These are phyloP conservation scores for Urtica urens DNA, from an alignment of 306 rosid species.

Conservation along the genomic window DNA sequence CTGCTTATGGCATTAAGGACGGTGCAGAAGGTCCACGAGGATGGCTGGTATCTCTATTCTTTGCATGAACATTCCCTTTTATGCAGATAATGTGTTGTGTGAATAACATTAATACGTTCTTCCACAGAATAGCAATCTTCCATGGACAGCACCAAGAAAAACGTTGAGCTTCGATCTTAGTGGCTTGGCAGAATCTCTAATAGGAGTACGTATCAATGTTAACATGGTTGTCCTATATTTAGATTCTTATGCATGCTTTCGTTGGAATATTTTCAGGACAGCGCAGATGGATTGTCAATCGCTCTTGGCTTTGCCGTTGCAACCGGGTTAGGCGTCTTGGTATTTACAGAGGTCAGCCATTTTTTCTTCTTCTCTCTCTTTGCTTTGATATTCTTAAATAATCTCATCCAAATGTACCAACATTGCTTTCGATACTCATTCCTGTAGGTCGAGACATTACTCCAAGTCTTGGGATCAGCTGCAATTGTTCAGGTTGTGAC, in stretches of 20 bases:
- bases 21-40: slow-evolving; percentile 97
- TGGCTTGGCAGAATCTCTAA: slow-evolving; percentile 45
- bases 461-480: slow-evolving; percentile 77
- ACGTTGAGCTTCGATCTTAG: slow-evolving; percentile 44
- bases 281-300: slow-evolving; percentile 41
- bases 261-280: slow-evolving; percentile 43
- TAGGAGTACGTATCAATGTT: slow-evolving; percentile 89
- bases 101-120: slow-evolving; percentile 7
- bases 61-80: slow-evolving; percentile 1
- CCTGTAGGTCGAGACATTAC: slow-evolving; percentile 72
- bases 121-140: slow-evolving; percentile 79
- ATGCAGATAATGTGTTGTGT: not conserved
- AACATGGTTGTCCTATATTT: not conserved
- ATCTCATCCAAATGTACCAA: not conserved
- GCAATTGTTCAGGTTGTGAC: slow-evolving; percentile 73
- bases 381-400: not conserved
- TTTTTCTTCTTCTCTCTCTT: not conserved
- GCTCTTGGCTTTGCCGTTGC: slow-evolving; percentile 65
- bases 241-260: slow-evolving; percentile 12
- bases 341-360: slow-evolving; percentile 56
- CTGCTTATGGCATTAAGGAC: slow-evolving; percentile 89
- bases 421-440: not conserved
- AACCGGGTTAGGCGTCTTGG: slow-evolving; percentile 54
- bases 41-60: slow-evolving; percentile 58
- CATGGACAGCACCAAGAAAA: slow-evolving; percentile 60